Base-by-base conservation (phyloP, 352 stramenopile genomes). In the Globisporangium apiculatum region DNA sequence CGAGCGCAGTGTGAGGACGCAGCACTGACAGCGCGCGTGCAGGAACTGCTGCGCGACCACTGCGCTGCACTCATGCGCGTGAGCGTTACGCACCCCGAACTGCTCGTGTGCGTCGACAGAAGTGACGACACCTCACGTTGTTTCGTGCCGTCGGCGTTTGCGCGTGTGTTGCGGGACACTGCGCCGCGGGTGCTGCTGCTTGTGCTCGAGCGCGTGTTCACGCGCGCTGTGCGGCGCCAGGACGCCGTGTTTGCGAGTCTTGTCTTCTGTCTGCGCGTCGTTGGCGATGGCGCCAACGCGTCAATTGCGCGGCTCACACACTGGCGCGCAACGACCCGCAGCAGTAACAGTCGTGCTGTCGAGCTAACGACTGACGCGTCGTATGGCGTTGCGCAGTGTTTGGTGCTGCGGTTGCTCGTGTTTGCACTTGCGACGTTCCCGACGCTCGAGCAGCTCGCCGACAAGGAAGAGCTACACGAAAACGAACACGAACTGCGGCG, bases 381-480 rank as follows among this genome's bases (percentile, higher is more conserved):
- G 37, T 87, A 83, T 38, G 57, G 63, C 2, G 53, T 38, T 24
- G 65, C 73, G 9, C 75, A 89, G 53, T 68, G 62, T 12, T 65
- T 89, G 18, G 65, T 89, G 7, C 55, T 91, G 35, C 75, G 76
- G 10, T 74, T 87, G 38, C 52, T 91, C 7, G 65, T 83, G 37
- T 89, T 86, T 57, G 73, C 87, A 7, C 69, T 91, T 35, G 59
- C 87, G 40, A 74, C 70, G 56, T 75, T 84, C 5, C 75, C 75
- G 7, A 69, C 57, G 47, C 68, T 89, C 5, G 64, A 89, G 17
- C 55, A 59, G 6, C 67, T 85, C 8, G 68, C 72, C 9, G 76
- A 85, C 49, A 81, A 75, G 24, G 77, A 88, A n/a, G 73, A 88
- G 54, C 54, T 91, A 14, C 78, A 76, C 62, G 80, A 91, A 43